phyloP scores from a whole-genome alignment of 495 filamentous ascomycete genomes.

The Evernia prunastri region DNA sequence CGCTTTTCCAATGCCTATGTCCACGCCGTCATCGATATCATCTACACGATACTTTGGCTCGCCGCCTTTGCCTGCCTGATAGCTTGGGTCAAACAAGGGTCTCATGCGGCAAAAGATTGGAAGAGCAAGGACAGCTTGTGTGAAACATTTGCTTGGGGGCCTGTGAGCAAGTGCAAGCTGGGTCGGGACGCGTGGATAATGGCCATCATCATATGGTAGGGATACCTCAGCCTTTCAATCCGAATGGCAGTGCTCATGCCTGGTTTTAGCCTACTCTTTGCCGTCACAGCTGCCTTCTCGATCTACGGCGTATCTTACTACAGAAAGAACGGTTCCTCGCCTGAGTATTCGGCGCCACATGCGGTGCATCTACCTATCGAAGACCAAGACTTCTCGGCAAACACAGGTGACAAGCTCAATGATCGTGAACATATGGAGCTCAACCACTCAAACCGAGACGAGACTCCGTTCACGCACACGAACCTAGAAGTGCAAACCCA shows the following conservation, averaged over 20 bases:
- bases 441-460: not conserved
- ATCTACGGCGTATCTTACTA: conserved; percentile 74
- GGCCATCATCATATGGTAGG: conserved; percentile 75
- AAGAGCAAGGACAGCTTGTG: conserved; percentile 33
- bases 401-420: conserved; percentile 44
- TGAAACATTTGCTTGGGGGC: conserved; percentile 50
- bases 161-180: conserved; percentile 54
- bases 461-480: not conserved
- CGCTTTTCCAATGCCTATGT: conserved; percentile 77
- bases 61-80: conserved; percentile 73
- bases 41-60: conserved; percentile 78
- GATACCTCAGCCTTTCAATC: conserved; percentile 20
- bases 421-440: conserved; percentile 37
- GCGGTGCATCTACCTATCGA: conserved; percentile 43
- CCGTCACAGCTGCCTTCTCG: conserved; percentile 64
- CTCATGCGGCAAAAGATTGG: conserved; percentile 27
- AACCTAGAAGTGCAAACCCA: not conserved
- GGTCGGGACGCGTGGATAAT: conserved; percentile 75
- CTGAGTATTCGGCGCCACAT: conserved; percentile 55
- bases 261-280: conserved; percentile 61
- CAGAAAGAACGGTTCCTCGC: conserved; percentile 66
- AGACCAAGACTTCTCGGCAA: conserved; percentile 48
- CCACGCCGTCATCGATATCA: conserved; percentile 64
- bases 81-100: conserved; percentile 53
- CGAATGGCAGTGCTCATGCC: not conserved